Evolutionary conservation across 1,139 yeast genomes (phyloP), one percentile per base, ranked within the genome.

Genomic region (Saccharomyces hybrid): DNA sequence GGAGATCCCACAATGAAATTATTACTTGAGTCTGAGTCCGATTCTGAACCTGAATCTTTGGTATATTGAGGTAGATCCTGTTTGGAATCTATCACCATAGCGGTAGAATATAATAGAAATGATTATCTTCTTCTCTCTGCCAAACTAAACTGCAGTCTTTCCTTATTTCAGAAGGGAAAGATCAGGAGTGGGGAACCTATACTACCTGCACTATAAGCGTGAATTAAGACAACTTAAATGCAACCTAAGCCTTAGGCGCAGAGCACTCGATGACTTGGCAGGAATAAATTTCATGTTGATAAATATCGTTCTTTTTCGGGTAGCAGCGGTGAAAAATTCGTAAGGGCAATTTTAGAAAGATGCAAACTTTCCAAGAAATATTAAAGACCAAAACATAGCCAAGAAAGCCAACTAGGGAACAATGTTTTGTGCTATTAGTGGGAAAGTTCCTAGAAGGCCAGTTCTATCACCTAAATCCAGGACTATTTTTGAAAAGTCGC

Each of bases 391-490:
- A 34, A 34, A 14, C 23, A 34, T 2, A 14, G 5, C 7, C 42
- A 14, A 34, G 42, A 34, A 34, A 34, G 42, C 20, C 42, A 14
- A 34, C 23, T 16, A 11, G 23, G 42, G 13, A 34, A 16, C 23
- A 16, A 65, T 65, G 68, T 60, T 64, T 47, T 60, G 73, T 64
- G 57, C 70, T 62, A 59, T 70, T 54, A 52, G 79, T 72, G 96
- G 96, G 4, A 82, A 83, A 59, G 79, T 78, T 1, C 80, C 91
- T 5, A 68, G 65, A 29, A 74, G 75, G 44, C 95, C 97, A 0
- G 97, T 88, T 31, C 73, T 90, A 2, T 88, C 96, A 1, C 83
- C 86, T 6, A 80, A 74, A 59, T 86, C 95, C 56, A 87, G 87
- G 20, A 76, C 81, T 51, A 71, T 93, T 2, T 91, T 86, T 65